phyloP scores from a whole-genome alignment of 1,139 yeast species.

The Candida tunisiensis region DNA sequence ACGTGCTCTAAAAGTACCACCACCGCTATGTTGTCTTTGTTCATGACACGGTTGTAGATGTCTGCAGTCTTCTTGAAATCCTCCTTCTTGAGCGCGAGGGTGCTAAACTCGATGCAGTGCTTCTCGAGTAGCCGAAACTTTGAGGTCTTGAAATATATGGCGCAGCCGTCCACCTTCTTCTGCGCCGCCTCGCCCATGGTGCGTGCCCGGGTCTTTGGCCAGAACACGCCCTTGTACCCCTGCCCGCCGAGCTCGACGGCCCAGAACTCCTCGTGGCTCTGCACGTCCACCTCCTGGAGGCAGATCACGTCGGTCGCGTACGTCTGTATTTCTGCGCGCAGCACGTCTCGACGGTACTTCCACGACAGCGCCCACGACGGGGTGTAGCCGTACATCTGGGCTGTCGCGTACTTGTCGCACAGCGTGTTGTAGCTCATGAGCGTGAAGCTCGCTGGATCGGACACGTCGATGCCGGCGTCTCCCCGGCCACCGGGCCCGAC shows the following conservation, averaged over 20 bases:
- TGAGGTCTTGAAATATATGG: slow-evolving; percentile 59
- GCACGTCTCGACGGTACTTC: slow-evolving; percentile 72
- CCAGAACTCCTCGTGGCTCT: slow-evolving; percentile 79
- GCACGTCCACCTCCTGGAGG: slow-evolving; percentile 89
- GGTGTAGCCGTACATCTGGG: slow-evolving; percentile 82
- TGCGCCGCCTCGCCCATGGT: slow-evolving; percentile 72
- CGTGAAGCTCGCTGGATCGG: slow-evolving; percentile 36
- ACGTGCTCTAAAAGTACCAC: slow-evolving; percentile 62
- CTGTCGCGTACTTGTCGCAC: slow-evolving; percentile 92
- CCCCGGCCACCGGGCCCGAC: slow-evolving; percentile 13
- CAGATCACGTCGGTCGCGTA: slow-evolving; percentile 66
- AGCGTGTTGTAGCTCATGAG: slow-evolving; percentile 77
- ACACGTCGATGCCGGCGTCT: slow-evolving; percentile 7
- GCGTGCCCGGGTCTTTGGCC: slow-evolving; percentile 81
- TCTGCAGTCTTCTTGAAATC: slow-evolving; percentile 89
- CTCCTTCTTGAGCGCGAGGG: slow-evolving; percentile 75
- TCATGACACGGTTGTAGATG: slow-evolving; percentile 89
- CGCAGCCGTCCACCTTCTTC: slow-evolving; percentile 94
- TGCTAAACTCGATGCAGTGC: slow-evolving; percentile 69
- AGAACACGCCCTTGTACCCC: slow-evolving; percentile 73
- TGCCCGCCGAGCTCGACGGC: slow-evolving; percentile 48
- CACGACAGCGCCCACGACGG: slow-evolving; percentile 96
- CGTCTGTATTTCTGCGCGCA: slow-evolving; percentile 53
- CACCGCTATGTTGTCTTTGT: slow-evolving; percentile 84
- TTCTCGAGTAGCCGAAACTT: slow-evolving; percentile 59